phyloP scores from a whole-genome alignment of 2,329 filamentous ascomycete species.

The Aspergillus chevalieri region DNA sequence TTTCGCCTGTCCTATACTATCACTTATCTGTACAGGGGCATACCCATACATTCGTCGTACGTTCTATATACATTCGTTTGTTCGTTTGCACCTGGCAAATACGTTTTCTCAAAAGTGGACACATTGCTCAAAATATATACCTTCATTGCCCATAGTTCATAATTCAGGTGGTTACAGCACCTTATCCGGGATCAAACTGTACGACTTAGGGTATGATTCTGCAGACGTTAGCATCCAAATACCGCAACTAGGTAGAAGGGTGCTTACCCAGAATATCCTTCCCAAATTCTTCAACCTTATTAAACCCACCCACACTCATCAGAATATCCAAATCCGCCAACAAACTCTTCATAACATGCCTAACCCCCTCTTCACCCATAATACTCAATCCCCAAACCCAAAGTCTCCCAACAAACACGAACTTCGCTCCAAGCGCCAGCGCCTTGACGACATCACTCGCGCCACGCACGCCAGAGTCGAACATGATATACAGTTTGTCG shows the following conservation, averaged over 20 bases:
- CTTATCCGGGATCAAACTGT: conserved; percentile 34
- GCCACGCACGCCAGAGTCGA: conserved; percentile 53
- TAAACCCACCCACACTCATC: conserved; percentile 54
- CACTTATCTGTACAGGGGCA: neutral
- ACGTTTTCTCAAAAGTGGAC: neutral
- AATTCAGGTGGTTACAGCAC: conserved; percentile 8
- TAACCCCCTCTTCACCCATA: conserved; percentile 55
- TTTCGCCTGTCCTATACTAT: neutral
- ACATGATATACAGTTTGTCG: conserved; percentile 51
- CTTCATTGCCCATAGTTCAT: too few relatives aligned
- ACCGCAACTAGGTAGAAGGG: neutral
- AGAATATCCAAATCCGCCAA: conserved; percentile 58
- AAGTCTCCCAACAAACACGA: conserved; percentile 56
- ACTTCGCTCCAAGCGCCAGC: conserved; percentile 55
- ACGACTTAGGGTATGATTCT: conserved; percentile 40
- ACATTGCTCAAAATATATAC: neutral
- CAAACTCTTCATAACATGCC: conserved; percentile 57
- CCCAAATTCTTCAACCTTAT: conserved; percentile 49
- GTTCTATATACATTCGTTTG: conserved; percentile 4
- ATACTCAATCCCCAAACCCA: conserved; percentile 57
- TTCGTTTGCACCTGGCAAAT: neutral
- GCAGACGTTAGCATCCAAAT: conserved; percentile 6
- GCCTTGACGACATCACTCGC: conserved; percentile 57
- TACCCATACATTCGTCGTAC: conserved; percentile 1
- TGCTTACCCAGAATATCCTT: conserved; percentile 29